These are phyloP conservation scores for Volvariella surrecta DNA, from an alignment of 1,284 basidiomycete species.

Conservation along the genomic window DNA sequence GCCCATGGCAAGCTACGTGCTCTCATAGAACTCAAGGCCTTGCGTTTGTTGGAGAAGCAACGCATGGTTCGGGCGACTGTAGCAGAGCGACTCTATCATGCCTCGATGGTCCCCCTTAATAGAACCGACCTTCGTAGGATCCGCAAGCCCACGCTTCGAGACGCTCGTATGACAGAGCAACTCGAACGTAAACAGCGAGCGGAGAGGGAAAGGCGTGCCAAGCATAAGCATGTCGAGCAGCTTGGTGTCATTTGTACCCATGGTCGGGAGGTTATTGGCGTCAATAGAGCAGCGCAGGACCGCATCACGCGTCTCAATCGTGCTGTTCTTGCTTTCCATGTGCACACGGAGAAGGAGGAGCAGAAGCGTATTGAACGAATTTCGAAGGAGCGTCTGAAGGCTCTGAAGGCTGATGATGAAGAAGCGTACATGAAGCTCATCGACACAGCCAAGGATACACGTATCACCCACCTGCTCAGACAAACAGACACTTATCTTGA, in stretches of 20 bases:
- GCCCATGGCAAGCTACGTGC: conserved; percentile 81
- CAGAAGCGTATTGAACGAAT: conserved; percentile 96
- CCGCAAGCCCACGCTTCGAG: conserved; percentile 83
- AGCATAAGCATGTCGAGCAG: conserved; percentile 95
- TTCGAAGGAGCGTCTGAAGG: conserved; percentile 97
- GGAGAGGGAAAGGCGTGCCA: conserved; percentile 89
- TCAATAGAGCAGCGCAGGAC: conserved; percentile 60
- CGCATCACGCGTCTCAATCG: conserved; percentile 81
- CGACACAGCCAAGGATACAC: conserved; percentile 98
- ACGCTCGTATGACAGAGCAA: conserved; percentile 86
- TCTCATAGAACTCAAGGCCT: conserved; percentile 89
- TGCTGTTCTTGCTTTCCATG: conserved; percentile 82
- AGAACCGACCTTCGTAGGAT: conserved; percentile 86
- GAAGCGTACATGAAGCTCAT: conserved; percentile 99
- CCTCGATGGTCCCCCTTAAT: conserved; percentile 87
- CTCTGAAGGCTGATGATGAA: conserved; percentile 97
- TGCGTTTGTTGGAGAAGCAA: conserved; percentile 91
- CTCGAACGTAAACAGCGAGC: conserved; percentile 88
- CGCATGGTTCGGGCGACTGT: conserved; percentile 80
- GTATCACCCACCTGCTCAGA: conserved; percentile 92
- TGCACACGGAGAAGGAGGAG: conserved; percentile 94
- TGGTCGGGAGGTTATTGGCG: conserved; percentile 66
- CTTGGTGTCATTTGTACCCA: conserved; percentile 85
- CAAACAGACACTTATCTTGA: conserved; percentile 97
- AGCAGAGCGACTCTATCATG: conserved; percentile 83